These are phyloP conservation scores for Chlorophyllum brunneum DNA, from an alignment of 768 basidiomycete genomes.

Conservation along the genomic window DNA sequence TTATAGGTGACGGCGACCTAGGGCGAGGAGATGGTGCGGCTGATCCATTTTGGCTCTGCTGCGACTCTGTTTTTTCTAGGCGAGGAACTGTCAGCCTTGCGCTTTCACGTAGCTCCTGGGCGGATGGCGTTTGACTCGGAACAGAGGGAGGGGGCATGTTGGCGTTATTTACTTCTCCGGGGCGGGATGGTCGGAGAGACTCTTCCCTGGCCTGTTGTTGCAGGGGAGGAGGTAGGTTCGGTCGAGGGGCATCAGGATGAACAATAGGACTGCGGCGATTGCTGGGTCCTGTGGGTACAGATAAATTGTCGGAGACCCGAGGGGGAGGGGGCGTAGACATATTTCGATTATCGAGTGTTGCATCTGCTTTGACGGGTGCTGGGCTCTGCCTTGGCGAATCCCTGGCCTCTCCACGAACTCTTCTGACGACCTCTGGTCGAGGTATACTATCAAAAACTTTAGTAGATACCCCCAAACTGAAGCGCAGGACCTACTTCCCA, in stretches of 20 bases:
- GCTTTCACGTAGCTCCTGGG: constrained; percentile 77
- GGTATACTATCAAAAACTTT: constrained; percentile 50
- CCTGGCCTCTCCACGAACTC: constrained; percentile 39
- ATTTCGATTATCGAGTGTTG: constrained; percentile 12
- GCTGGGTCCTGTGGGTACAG: constrained; percentile 12
- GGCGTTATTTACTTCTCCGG: constrained; percentile 32
- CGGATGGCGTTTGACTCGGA: constrained; percentile 75
- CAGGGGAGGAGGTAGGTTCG: constrained; percentile 4
- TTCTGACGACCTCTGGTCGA: constrained; percentile 75
- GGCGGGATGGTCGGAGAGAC: constrained; percentile 35
- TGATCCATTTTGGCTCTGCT: constrained; percentile 51
- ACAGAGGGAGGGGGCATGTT: constrained; percentile 74
- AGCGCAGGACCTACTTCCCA: constrained; percentile 48
- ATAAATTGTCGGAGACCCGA: constrained; percentile 12
- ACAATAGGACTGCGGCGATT: constrained; percentile 11
- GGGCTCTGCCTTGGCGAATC: constrained; percentile 30
- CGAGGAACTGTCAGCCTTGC: constrained; percentile 64
- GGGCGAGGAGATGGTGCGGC: constrained; percentile 55
- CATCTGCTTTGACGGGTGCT: constrained; percentile 12
- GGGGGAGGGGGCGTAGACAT: constrained; percentile 8
- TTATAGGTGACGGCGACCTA: constrained; percentile 63
- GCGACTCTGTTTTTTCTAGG: constrained; percentile 37
- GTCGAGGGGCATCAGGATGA: constrained; percentile 6
- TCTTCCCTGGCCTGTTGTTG: constrained; percentile 18
- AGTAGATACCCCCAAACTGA: constrained; percentile 1